Percentiles rank a stretch among this genome's conserved stretches.
These are phyloP conservation scores for Speleostelium caveatum DNA, from an alignment of 78 protist genomes.

Conservation along the genomic window DNA sequence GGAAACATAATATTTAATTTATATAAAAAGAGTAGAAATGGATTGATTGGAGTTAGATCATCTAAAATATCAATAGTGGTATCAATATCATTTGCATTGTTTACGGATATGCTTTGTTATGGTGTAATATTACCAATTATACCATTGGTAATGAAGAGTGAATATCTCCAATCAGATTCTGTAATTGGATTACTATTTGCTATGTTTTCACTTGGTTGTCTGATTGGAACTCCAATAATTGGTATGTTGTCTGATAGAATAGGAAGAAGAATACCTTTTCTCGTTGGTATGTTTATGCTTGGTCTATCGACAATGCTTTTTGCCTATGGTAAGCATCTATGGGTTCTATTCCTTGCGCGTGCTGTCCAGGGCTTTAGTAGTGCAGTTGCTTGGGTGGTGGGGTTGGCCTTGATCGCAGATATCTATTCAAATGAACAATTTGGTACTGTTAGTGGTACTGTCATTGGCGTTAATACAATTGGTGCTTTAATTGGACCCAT, in stretches of 20 bases:
- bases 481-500: slow-evolving; percentile 32
- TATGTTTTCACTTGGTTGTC: slow-evolving; percentile 24
- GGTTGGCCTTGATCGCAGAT: slow-evolving; percentile 7
- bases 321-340: slow-evolving; percentile 2
- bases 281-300: slow-evolving; percentile 17
- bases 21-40: too few species aligned
- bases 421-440: slow-evolving; percentile 18
- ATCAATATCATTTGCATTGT: too few species aligned
- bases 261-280: slow-evolving; percentile 14
- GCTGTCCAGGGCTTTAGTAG: slow-evolving; percentile 8
- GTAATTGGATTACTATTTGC: slow-evolving; percentile 17
- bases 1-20: too few species aligned
- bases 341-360: slow-evolving; percentile 1
- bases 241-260: slow-evolving; percentile 8
- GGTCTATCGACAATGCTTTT: slow-evolving; percentile 10
- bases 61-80: too few species aligned
- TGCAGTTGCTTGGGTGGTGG: slow-evolving; percentile 21
- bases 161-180: background rate
- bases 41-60: too few species aligned
- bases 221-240: slow-evolving; percentile 19
- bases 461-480: slow-evolving; percentile 29
- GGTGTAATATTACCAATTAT: too few species aligned
- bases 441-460: slow-evolving; percentile 14
- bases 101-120: too few species aligned
- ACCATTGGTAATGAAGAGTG: slow-evolving; percentile 8